Base-by-base conservation (phyloP, 768 basidiomycete genomes). In the Calocera viscosa region DNA sequence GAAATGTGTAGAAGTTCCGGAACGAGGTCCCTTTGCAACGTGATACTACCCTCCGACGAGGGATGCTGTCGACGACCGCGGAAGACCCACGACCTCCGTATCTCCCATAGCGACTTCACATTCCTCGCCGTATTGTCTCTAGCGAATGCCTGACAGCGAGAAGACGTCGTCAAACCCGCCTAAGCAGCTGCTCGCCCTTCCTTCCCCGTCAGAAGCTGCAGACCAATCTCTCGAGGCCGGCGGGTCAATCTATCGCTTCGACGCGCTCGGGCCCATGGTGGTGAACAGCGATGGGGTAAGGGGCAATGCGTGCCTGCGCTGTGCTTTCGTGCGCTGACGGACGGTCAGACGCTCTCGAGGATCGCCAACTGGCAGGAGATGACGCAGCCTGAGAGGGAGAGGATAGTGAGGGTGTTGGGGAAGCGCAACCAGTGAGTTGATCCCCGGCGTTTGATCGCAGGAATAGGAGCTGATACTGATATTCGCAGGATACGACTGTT, bases 331-430 rank as follows among this genome's bases (percentile, higher is more conserved):
- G 16, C 53, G 53, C 24, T 60, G 53, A 32, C 26, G 5, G 14
- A 26, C 5, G 53, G 26, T 5, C 67, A 87, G 86, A 88, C 86
- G 0, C 72, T 87, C 17, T 87, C 85, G 8, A 77, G 86, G 38
- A 86, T 88, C 67, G 80, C 80, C 32, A 86, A 88, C 71, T 88
- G 86, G 87, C 74, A 78, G 43, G 76, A 79, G 66, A 80, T 88
- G 78, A 81, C 84, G 1, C 77, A 81, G 14, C 71, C 76, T 19
- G 85, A 89, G 75, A 80, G 80, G 72, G 82, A 85, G 68, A 76
- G 83, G 28, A 85, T 84, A 1, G 71, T 84, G 41, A 76, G 84
- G 39, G 79, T 87, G 8, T 73, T 88, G 10, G 78, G 80, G 1
- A 78, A 78, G 34, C 78, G 84, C 67, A 85, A 85, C 70, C 78